Evolutionary conservation across 2,329 filamentous ascomycete species (phyloP), one percentile per base, ranked within the genome.

Genomic region (Capronia coronata): DNA sequence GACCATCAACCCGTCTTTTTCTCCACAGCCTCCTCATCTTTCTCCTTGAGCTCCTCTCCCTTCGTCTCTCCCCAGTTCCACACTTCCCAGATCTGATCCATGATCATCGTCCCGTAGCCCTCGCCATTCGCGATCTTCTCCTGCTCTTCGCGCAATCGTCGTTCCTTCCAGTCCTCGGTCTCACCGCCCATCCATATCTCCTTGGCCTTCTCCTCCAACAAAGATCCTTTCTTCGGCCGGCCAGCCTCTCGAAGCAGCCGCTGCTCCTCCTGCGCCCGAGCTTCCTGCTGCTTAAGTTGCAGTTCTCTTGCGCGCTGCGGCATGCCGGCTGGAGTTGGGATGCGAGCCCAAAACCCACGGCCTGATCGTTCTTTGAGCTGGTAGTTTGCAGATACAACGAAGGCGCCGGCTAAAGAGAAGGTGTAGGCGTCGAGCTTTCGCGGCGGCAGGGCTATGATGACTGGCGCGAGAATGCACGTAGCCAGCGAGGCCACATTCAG

Each of bases 381-480:
- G 55, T 78, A 71, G 60, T 76, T 73, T 8, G 73, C 72, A 7
- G 72, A 74, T 27, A 73, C 66, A 49, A 73, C 64, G 57, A 73
- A 77, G 1, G 71, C 70, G 22, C 70, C 64, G 35, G 71, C 65
- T 6, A 83, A 71, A 0, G 69, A 69, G 58, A 79, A 69, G 14
- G 79, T 82, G 66, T 79, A 82, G 46, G 77, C 60, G 61, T 83
- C 79, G 43, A 83, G 65, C 65, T 82, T 82, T 39, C 80, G 76
- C 1, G 80, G 80, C 8, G 80, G 80, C 8, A 83, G 65, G 13
- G 73, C 61, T 41, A 74, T 73, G 43, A 83, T 69, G 7, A 75
- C 55, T 0, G 80, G 80, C 51, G 76, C 78, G 41, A 72, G 62
- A 16, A 83, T 61, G 22, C 78, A 63, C 41, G 73, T 68, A 47